Base-by-base conservation (phyloP, 768 basidiomycete genomes). In the Russula earlei region DNA sequence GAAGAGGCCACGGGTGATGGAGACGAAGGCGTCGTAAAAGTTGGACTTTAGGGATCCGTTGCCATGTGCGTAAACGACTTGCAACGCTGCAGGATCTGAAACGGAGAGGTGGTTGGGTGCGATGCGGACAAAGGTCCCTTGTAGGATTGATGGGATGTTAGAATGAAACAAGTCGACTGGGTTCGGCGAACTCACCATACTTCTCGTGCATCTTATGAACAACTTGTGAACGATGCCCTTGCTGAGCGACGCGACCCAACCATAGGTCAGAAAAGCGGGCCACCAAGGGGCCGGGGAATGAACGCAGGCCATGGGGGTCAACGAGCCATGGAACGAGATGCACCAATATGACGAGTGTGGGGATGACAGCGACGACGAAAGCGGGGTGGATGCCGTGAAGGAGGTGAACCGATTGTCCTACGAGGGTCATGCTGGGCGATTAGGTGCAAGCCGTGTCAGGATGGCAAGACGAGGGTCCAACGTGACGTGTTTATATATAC, bases 1-100 rank as follows among this genome's bases (percentile, higher is more conserved):
- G 76, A 88, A 87, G 17, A 88, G 70, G 2, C 84, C 84, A 29
- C 83, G 78, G 31, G 72, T 65, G 54, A 71, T 69, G 41, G 70
- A 68, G 15, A 71, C 70, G 55, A 71, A 70, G 1, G 70, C 70
- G 42, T 71, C 70, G 61, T 74, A 78, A 63, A 77, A 79, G 54
- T 74, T 68, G 33, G 72, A 65, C 64, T 78, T 78, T 19, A 66
- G 49, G 7, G 69, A 67, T 14, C 73, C 72, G n/a, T 64, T 70
- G 0, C 71, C 70, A 52, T 77, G 75, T 8, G 72, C 75, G 51
- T 77, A 76, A 41, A 78, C 65, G 50, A 67, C 55, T 24, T 68
- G 67, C 12, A 77, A 57, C 0, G 77, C 77, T 0, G 66, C 66
- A 0, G 75, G 73, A 56, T 75, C 75, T 5, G 74, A 65, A 54